Base-by-base conservation (phyloP, 495 filamentous ascomycete species). In the Cercophora samala region DNA sequence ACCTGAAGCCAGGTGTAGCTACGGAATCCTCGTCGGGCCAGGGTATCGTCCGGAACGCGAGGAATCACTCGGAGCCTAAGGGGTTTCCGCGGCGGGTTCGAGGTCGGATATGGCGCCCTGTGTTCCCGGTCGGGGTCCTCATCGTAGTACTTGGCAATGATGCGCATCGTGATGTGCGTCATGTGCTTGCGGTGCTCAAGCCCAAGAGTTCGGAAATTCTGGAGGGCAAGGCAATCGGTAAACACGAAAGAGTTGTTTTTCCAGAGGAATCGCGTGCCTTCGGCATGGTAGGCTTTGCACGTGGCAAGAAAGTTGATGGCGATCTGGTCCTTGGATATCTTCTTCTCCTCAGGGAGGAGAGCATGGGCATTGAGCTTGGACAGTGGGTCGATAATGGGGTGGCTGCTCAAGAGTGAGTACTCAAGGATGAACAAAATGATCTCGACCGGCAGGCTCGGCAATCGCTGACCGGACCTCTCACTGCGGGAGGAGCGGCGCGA, bases 331-430 rank as follows among this genome's bases (percentile, higher is more conserved):
- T 68, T 67, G 18, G 75, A 75, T 13, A 46, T 46, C 23, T 64
- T 24, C 61, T 75, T 75, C 70, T 84, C 82, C 3, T 53, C 62
- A 2, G 60, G 54, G 0, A 77, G 74, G 19, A 81, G 58, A 58
- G 73, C 71, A 17, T 79, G 75, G 6, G 46, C 62, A 60, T 73
- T 76, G 26, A 67, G 29, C 58, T 77, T 77, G 62, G 63, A 80
- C 18, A 84, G 74, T 24, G 82, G 82, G 53, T 84, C 82, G 26
- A 83, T 70, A 64, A 84, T 80, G n/a, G 82, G 80, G 19, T 73
- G 64, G 5, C 74, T 65, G 69, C 77, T 79, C 5, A 74, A 82
- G 60, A 84, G 19, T n/a, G 80, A 75, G 62, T 77, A 78, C 8
- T 73, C 74, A 32, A 84, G 66, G 22, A 84, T 79, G n/a, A 74